Evolutionary conservation across 192 early-diverging fungal species (phyloP).

Genomic region (Coemansia sp.): DNA sequence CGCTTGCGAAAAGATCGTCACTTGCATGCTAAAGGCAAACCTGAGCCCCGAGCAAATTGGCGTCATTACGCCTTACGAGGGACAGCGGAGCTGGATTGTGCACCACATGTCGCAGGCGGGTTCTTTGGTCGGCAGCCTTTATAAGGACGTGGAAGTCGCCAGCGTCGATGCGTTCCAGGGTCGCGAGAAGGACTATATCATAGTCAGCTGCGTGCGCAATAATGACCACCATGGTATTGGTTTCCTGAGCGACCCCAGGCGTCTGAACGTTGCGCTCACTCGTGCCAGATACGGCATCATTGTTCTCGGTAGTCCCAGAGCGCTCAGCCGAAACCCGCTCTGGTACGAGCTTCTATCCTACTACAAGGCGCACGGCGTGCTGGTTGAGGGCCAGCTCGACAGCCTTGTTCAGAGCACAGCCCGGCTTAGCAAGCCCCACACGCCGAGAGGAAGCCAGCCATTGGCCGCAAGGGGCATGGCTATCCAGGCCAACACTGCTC

Average conservation of each 20-base stretch:
- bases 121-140: conserved; percentile 83
- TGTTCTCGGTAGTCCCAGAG: conserved; percentile 93
- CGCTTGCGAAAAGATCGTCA: conserved; percentile 96
- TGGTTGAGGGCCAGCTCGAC: conserved; percentile 91
- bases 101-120: conserved; percentile 95
- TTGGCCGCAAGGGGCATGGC: conserved; percentile 32
- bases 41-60: conserved; percentile 90
- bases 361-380: conserved; percentile 83
- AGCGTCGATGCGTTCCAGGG: conserved; percentile 99
- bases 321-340: conserved; percentile 86
- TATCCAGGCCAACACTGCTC: conserved; percentile 29
- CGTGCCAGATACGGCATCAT: conserved; percentile 93
- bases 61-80: conserved; percentile 98
- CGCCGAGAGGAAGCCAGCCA: conserved; percentile 41
- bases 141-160: conserved; percentile 99
- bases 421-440: conserved; percentile 77
- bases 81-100: conserved; percentile 94
- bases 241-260: conserved; percentile 88
- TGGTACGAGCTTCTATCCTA: conserved; percentile 96
- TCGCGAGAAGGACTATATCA: conserved; percentile 99
- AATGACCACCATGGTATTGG: conserved; percentile 98
- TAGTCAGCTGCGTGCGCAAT: conserved; percentile 93
- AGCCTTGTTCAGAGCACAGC: conserved; percentile 87
- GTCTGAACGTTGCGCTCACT: conserved; percentile 87
- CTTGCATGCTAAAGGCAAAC: conserved; percentile 85